Percentiles rank a stretch among this genome's conserved stretches.
Evolutionary conservation across 192 early-diverging fungal genomes (phyloP).

Genomic region (Jimgerdemannia flammicorona): DNA sequence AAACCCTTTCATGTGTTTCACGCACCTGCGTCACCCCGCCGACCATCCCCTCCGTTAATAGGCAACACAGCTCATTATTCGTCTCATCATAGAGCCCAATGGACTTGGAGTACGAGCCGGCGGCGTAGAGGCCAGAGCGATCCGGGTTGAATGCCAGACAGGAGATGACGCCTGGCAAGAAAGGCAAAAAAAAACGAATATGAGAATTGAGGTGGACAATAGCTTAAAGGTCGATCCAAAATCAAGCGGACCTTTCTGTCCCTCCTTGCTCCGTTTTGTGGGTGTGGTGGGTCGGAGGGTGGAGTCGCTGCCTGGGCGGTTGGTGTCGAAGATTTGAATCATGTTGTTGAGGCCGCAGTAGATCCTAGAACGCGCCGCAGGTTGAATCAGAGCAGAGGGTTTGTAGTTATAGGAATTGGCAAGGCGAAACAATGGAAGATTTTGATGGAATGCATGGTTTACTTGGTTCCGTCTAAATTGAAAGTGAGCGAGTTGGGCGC

Average conservation of each 20-base stretch:
- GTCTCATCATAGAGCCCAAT: slow-evolving; percentile 62
- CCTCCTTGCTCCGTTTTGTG: slow-evolving; percentile 61
- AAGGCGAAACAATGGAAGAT: too few species aligned
- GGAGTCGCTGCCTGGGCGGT: slow-evolving; percentile 56
- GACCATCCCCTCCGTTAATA: slow-evolving; percentile 35
- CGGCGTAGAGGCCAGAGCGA: slow-evolving; percentile 60
- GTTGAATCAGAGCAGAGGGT: slow-evolving; percentile 1
- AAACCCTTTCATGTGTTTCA: background rate
- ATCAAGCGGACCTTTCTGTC: slow-evolving; percentile 51
- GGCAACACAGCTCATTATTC: slow-evolving; percentile 48
- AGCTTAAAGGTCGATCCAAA: slow-evolving; percentile 11
- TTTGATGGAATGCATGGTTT: slow-evolving; percentile 6
- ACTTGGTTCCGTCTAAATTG: slow-evolving; percentile 60
- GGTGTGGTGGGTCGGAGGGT: slow-evolving; percentile 48
- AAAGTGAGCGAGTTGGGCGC: slow-evolving; percentile 67
- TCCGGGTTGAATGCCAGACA: slow-evolving; percentile 67
- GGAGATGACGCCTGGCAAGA: slow-evolving; percentile 51
- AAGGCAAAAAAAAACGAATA: too few species aligned
- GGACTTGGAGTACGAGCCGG: slow-evolving; percentile 66
- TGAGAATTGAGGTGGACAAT: slow-evolving; percentile 18
- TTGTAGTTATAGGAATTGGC: too few species aligned
- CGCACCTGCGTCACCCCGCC: slow-evolving; percentile 49
- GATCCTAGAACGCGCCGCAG: slow-evolving; percentile 35
- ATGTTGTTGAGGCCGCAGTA: slow-evolving; percentile 67
- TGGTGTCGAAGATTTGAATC: slow-evolving; percentile 67